These are phyloP conservation scores for Aaosphaeria pasadenensis DNA, from an alignment of 2,329 filamentous ascomycete genomes.

Conservation along the genomic window DNA sequence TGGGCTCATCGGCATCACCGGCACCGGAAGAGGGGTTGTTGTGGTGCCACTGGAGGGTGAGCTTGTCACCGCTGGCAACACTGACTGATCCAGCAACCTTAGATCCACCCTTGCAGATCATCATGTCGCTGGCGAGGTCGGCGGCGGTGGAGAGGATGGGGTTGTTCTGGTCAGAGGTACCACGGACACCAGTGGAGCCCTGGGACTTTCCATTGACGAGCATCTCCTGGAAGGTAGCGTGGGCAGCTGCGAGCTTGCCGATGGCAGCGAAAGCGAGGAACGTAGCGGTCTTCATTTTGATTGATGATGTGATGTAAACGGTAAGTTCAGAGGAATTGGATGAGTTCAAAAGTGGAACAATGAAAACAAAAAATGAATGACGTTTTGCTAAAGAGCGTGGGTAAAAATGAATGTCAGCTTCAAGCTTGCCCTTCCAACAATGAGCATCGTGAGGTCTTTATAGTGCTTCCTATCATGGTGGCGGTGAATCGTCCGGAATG, in stretches of 20 bases:
- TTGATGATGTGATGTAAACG: conserved; percentile 1
- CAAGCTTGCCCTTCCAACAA: conserved; percentile 22
- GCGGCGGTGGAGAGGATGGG: conserved; percentile 15
- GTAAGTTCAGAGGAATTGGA: conserved; percentile 10
- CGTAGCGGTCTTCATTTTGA: conserved; percentile 31
- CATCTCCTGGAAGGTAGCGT: conserved; percentile 34
- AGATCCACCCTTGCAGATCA: conserved; percentile 34
- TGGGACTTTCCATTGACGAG: conserved; percentile 43
- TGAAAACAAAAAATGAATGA: conserved; percentile 1
- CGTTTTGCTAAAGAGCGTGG: conserved; percentile 14
- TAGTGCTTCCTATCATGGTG: conserved; percentile 5
- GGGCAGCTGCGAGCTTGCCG: conserved; percentile 20
- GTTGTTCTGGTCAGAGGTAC: conserved; percentile 41
- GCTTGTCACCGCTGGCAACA: conserved; percentile 48
- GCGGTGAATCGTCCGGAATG: too few relatives aligned
- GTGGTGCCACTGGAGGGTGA: conserved; percentile 52
- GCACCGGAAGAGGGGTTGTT: conserved; percentile 21
- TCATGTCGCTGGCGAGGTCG: conserved; percentile 30
- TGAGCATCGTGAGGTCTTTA: conserved; percentile 13
- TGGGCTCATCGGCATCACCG: conserved; percentile 51
- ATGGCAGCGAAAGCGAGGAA: conserved; percentile 28
- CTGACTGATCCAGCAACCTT: conserved; percentile 38
- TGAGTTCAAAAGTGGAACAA: neutral
- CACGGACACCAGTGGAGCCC: conserved; percentile 46
- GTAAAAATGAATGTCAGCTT: conserved; percentile 18